Base-by-base conservation (phyloP, 129 eudicot genomes). In the Flaveria sonorensis region DNA sequence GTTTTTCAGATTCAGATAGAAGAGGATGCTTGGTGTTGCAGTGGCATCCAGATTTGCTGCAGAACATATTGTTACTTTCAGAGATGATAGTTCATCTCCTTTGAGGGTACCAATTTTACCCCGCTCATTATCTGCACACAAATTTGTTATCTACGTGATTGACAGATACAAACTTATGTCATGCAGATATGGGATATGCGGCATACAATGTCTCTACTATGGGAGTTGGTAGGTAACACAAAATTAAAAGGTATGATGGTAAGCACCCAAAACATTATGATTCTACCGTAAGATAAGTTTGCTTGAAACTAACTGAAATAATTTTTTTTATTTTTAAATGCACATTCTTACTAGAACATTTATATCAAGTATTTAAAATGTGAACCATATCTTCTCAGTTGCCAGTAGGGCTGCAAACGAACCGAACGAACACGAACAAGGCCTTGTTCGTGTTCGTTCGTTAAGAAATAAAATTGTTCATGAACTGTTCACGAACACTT, bases 131-230 rank as follows among this genome's bases (percentile, higher is more conserved):
- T 56, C 11, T 56, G 18, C 32, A 9, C 1, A n/a, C 26, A 45
- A 63, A 10, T 81, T n/a, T 72, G 18, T 28, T 36, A 15, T 61
- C 51, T 26, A 46, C 20, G 60, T 55, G 36, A 53, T 57, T 79
- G 65, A 73, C 57, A 21, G 9, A 52, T 16, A 1, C 20, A 21
- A 51, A 40, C 47, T 57, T 26, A 72, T 53, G 32, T 30, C 73
- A 19, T 86, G 81, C 98, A 93, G 98, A 77, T 90, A 74, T 93
- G 98, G 98, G 98, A 93, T 84, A 83, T 93, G 98, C 79, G 96
- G 77, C 88, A 93, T 75, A 82, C 87, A 61, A 90, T 93, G 90
- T 72, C 92, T 76, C 98, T 97, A 61, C 85, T 93, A 43, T 86
- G 81, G 84, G 98, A 90, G 76, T 83, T 93, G 63, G 92, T 79